Base-by-base conservation (phyloP, 164 flowering plant genomes). In the Vitis amurensis region DNA sequence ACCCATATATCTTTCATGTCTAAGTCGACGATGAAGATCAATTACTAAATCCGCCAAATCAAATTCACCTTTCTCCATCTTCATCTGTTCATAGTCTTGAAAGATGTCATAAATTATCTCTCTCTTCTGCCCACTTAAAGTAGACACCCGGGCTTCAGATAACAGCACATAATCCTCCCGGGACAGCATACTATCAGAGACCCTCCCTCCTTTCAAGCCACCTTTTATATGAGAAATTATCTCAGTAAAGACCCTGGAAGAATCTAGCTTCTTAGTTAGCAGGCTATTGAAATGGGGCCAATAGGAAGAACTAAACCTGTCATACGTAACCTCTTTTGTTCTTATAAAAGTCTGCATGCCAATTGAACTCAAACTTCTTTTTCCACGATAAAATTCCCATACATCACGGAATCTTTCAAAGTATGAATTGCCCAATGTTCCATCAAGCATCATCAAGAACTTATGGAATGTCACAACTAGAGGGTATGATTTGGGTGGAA, bases 381-480 rank as follows among this genome's bases (percentile, higher is more conserved):
- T 60, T 13, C 58, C 78, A 14, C 8, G 68, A 48, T 59, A 78
- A 50, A 68, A 50, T 27, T 74, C 70, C 63, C 76, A 64, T 14
- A 70, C 17, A 11, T 76, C 77, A 57, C 37, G 73, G 59, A 90
- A 91, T 61, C 85, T 80, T 50, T 81, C 77, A 72, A 92, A 92
- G 61, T 73, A 93, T 0, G 98, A 91, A 19, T 53, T 71, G 15
- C 83, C 83, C 48, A 89, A 8, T 2, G 87, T 85, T 7, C 90
- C 89, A 74, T 92, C 96, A 53, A 92, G 93, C 96, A 92, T 92
- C 80, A 89, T 65, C 71, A 92, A 72, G 72, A 92, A 87, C 75
- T 92, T 92, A 1, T 67, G 81, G 58, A 91, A 89, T 17, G 98
- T 85, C 30, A 91, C 73, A 2, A 93, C 88, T 12, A 93, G 89